A percentile compares a stretch with the other conserved stretches of the same genome.
phyloP scores from a whole-genome alignment of 2,329 filamentous ascomycete species.

The Talaromyces sp. region DNA sequence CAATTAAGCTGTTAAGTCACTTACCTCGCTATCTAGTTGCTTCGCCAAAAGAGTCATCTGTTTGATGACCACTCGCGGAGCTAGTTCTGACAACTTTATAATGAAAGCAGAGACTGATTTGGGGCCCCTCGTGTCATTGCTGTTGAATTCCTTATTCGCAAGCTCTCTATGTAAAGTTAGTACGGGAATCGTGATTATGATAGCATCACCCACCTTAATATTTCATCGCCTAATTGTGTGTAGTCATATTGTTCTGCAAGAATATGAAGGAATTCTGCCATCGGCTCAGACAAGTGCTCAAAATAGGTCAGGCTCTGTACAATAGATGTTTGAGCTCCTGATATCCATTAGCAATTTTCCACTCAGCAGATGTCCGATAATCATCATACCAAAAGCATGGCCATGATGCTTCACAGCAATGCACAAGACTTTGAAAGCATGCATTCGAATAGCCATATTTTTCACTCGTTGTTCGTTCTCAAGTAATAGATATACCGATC shows the following conservation, averaged over 20 bases:
- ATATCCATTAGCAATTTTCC: conserved; percentile 21
- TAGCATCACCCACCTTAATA: conserved; percentile 55
- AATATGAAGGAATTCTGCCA: conserved; percentile 97
- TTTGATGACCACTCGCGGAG: conserved; percentile 88
- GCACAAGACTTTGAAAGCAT: conserved; percentile 94
- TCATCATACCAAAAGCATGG: conserved; percentile 64
- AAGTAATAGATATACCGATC: conserved; percentile 87
- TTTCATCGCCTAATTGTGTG: conserved; percentile 88
- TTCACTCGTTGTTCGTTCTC: conserved; percentile 94
- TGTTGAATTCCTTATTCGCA: conserved; percentile 97
- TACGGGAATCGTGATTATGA: background rate
- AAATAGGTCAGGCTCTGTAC: conserved; percentile 98
- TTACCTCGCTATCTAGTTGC: conserved; percentile 86
- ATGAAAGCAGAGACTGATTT: conserved; percentile 96
- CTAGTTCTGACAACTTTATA: conserved; percentile 85
- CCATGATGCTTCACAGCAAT: conserved; percentile 97
- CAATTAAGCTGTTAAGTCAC: background rate
- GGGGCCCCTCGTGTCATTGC: conserved; percentile 88
- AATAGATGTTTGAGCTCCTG: conserved; percentile 93
- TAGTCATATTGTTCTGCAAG: conserved; percentile 97
- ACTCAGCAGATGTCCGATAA: background rate
- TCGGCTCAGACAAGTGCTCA: conserved; percentile 96
- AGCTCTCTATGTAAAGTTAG: conserved; percentile 61
- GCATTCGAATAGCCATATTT: conserved; percentile 84
- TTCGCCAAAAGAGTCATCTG: conserved; percentile 96